phyloP scores from a whole-genome alignment of 1,284 basidiomycete genomes.

The Cutaneotrichosporon cavernicola region DNA sequence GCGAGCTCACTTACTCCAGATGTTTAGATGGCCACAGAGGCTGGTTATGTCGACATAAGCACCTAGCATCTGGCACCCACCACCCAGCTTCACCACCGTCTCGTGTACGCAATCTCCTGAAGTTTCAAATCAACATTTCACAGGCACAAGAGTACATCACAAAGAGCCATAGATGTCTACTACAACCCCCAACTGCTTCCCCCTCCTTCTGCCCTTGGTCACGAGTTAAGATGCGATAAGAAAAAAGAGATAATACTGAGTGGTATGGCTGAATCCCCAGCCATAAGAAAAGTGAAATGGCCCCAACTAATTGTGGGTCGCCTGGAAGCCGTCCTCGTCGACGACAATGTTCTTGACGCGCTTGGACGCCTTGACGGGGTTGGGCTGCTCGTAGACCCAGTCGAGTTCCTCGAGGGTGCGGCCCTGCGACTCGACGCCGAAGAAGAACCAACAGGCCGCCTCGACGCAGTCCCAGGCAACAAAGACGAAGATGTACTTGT shows the following conservation, averaged over 20 bases:
- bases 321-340: slow-evolving; percentile 10
- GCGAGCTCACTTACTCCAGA: too few relatives aligned
- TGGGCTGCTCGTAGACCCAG: slow-evolving; percentile 48
- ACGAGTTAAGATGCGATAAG: neutral
- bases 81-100: too few relatives aligned
- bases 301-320: neutral
- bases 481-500: slow-evolving; percentile 39
- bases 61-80: too few relatives aligned
- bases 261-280: neutral
- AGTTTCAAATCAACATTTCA: too few relatives aligned
- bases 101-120: too few relatives aligned
- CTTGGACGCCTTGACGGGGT: slow-evolving; percentile 50
- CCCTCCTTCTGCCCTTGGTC: neutral
- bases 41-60: too few relatives aligned
- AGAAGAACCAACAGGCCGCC: slow-evolving; percentile 47
- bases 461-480: slow-evolving; percentile 47
- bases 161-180: too few relatives aligned
- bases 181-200: too few relatives aligned
- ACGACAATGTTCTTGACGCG: slow-evolving; percentile 10
- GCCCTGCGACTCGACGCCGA: slow-evolving; percentile 49
- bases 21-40: too few relatives aligned
- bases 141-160: too few relatives aligned
- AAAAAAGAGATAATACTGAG: neutral
- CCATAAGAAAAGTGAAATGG: too few relatives aligned
- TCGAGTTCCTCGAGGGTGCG: slow-evolving; percentile 48